Conservation (phyloP, 345 rosid genomes). For the Trapa incisa region DNA sequence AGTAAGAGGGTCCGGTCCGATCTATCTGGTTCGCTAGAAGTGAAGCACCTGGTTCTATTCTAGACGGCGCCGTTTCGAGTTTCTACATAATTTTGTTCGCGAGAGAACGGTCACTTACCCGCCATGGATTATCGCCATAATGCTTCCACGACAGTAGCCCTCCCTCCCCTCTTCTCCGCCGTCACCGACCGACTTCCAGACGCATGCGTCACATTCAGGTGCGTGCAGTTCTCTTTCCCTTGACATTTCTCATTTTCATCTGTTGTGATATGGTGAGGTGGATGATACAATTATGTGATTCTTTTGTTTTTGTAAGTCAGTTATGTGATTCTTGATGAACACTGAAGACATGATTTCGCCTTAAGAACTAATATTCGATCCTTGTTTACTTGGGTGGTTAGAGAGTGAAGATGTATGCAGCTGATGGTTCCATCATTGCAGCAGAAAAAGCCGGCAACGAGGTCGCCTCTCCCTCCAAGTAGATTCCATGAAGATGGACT, state of each 20-base stretch:
- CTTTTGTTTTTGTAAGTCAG: not conserved
- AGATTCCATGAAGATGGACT: slow-evolving; percentile 20
- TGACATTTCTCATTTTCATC: not conserved
- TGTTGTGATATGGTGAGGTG: not conserved
- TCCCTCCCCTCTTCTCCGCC: slow-evolving; percentile 1
- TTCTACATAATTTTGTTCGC: not conserved
- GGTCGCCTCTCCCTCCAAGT: no score
- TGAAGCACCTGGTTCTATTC: not conserved
- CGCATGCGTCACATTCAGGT: not conserved
- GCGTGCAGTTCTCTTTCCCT: not conserved
- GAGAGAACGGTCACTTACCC: not conserved
- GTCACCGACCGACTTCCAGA: not conserved
- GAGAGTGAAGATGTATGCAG: slow-evolving; percentile 59
- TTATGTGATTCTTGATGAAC: not conserved
- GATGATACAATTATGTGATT: not conserved
- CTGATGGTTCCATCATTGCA: slow-evolving; percentile 55
- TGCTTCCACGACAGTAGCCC: not conserved
- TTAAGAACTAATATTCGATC: not conserved
- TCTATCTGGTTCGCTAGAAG: no score
- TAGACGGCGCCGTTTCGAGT: no score
- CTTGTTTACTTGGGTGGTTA: not conserved
- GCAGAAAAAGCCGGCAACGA: slow-evolving; percentile 33
- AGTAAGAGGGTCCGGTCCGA: no score
- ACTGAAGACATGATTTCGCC: not conserved
- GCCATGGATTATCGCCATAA: not conserved